Base-by-base conservation (phyloP, 2,329 filamentous ascomycete species). In the Periconia sp. region DNA sequence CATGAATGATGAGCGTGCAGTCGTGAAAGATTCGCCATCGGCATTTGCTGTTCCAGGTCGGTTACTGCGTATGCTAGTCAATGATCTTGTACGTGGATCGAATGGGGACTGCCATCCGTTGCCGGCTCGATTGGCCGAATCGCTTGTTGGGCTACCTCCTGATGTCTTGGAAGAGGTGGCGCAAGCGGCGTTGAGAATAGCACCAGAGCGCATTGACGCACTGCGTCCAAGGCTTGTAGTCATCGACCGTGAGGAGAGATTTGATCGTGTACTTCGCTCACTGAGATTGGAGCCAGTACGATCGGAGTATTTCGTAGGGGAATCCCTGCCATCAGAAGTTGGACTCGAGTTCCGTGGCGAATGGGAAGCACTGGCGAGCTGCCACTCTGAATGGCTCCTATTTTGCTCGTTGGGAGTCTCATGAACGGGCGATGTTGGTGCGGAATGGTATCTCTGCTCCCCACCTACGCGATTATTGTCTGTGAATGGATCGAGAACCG, bases 231-330 rank as follows among this genome's bases (percentile, higher is more conserved):
- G 57, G 24, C 72, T 73, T 18, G 58, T 71, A 9, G 54, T 61
- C 4, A 61, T 57, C 3, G 74, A 75, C 9, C 62, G 60, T 23
- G 72, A 73, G 3, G 77, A 78, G 0, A 73, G 47, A 28, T 65
- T 65, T 4, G 76, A 78, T 5, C 63, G 63, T 4, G 66, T 64
- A 16, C 79, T 81, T 7, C 67, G 67, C 10, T 83, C 80, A 40
- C 79, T 83, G 3, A 84, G 66, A 21, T 76, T 79, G 1, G 80
- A 83, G 3, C 73, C 73, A 2, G 80, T 84, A 15, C 80, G 75
- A 24, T 83, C 79, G 28, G 73, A 62, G 5, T 71, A 76, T 48
- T 78, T 79, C 3, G 76, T 72, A 1, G 78, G 75, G 2, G 78
- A 80, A 1, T 66, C 41, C 10, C 71, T 68, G 3, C 76, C 65